A percentile compares a stretch with the other conserved stretches of the same genome.
These are phyloP conservation scores for Tuber magnatum DNA, from an alignment of 495 filamentous ascomycete species.

Conservation along the genomic window DNA sequence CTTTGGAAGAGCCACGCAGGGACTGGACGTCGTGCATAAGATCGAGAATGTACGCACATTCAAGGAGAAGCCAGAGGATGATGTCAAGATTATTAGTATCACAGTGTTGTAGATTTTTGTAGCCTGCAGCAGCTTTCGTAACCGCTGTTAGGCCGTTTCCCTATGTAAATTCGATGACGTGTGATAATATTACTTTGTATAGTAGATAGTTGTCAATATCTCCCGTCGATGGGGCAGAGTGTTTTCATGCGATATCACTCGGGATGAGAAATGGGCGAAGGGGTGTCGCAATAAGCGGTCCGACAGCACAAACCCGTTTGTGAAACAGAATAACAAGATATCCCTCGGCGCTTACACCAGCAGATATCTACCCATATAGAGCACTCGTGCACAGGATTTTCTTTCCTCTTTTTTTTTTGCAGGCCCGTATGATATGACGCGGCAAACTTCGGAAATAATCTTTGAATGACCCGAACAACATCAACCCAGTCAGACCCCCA, in stretches of 20 bases:
- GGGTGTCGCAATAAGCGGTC: too few relatives aligned
- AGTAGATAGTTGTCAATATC: not conserved
- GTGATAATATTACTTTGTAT: not conserved
- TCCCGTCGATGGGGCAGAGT: not conserved
- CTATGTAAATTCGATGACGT: not conserved
- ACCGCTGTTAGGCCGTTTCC: not conserved
- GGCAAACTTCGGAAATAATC: not conserved
- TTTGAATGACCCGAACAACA: not conserved
- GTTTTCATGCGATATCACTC: not conserved
- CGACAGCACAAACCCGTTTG: not conserved
- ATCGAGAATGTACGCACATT: slow-evolving; percentile 89
- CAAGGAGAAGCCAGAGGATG: slow-evolving; percentile 94
- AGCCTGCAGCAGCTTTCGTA: not conserved
- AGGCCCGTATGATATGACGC: not conserved
- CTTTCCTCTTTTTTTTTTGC: too few relatives aligned
- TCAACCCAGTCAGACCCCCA: too few relatives aligned
- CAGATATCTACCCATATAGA: too few relatives aligned
- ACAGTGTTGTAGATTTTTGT: slow-evolving; percentile 47
- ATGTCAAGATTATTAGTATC: slow-evolving; percentile 96
- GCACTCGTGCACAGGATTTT: not conserved
- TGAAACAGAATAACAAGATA: not conserved
- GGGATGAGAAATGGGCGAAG: not conserved
- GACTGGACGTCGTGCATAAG: slow-evolving; percentile 89
- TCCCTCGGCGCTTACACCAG: not conserved
- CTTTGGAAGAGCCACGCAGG: slow-evolving; percentile 82